Base-by-base conservation (phyloP, 768 basidiomycete genomes). In the Daedaleopsis sinensis region DNA sequence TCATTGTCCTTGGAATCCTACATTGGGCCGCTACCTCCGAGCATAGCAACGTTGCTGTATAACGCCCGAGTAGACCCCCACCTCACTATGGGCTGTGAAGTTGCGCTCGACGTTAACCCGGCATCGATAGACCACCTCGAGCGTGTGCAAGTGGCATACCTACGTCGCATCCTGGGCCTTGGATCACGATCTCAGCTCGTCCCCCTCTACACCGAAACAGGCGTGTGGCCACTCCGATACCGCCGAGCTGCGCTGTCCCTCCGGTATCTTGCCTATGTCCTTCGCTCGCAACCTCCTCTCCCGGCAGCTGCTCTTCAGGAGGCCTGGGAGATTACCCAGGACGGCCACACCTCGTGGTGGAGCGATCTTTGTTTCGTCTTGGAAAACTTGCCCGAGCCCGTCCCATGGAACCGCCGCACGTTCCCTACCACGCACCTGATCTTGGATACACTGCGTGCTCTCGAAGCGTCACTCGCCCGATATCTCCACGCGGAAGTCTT, bases 11-110 rank as follows among this genome's bases (percentile, higher is more conserved):
- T 62, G 0, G 61, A 62, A 21, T 49, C 48, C 15, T 62, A 62
- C 50, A 48, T 52, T 0, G 60, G 60, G 12, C 42, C 16, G 10
- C 23, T 61, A 3, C 63, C 63, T 0, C 21, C 53, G 0, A 2
- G 6, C 0, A 9, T 43, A 1, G 48, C 43, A 0, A 35, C 15
- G 2, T 18, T 35, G 7, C 49, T 65, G 15, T 65, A 62, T 23
- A 46, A 47, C 18, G 48, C 64, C 1, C 56, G 46, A 0, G 48
- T 65, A 8, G 64, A 62, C 37, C 58, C 58, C 0, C 58, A 59
- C 24, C 58, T 58, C 1, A 52, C 32, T 1, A 19, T 19, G 5
- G 50, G 57, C 38, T 52, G 57, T 27, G 57, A 58, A 18, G 43
- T 52, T 1, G 50, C 27, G 12, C 39, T 58, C 8, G 57, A 52